A percentile compares a stretch with the other conserved stretches of the same genome.
Evolutionary conservation across 345 rosid genomes (phyloP).

Genomic region (Acer campestre): DNA sequence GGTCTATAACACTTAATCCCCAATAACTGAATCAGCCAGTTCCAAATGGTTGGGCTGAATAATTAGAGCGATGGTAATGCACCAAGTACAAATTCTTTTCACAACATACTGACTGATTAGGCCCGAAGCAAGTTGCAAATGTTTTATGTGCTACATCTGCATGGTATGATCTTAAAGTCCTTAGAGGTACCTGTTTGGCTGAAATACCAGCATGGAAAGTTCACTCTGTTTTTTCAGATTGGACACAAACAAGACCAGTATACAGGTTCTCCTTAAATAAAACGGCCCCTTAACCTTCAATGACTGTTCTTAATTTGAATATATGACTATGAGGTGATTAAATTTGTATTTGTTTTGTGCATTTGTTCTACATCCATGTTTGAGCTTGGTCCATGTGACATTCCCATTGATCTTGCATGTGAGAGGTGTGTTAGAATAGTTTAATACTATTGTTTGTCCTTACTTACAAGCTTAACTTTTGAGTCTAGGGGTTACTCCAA

Average conservation of each 20-base stretch:
- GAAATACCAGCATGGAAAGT: not conserved
- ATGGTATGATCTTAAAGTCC: not conserved
- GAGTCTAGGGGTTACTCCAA: not conserved
- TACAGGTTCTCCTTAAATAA: not conserved
- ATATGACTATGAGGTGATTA: not conserved
- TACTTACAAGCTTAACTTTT: not conserved
- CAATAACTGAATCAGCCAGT: not conserved
- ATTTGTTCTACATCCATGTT: not conserved
- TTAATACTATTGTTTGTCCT: not conserved
- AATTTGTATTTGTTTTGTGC: not conserved
- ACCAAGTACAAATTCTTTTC: too few species aligned
- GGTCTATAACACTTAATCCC: not conserved
- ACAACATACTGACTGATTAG: too few species aligned
- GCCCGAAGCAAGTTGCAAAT: not conserved
- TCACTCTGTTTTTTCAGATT: too few species aligned
- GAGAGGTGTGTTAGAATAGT: not conserved
- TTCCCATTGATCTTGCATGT: not conserved
- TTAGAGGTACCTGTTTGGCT: not conserved
- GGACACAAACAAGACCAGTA: not conserved
- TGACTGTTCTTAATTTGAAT: not conserved
- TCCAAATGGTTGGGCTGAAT: not conserved
- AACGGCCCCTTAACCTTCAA: not conserved
- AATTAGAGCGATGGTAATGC: too few species aligned
- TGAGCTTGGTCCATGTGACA: not conserved
- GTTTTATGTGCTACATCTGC: not conserved